Evolutionary conservation across 345 rosid genomes (phyloP).

Genomic region (Gossypium raimondii): DNA sequence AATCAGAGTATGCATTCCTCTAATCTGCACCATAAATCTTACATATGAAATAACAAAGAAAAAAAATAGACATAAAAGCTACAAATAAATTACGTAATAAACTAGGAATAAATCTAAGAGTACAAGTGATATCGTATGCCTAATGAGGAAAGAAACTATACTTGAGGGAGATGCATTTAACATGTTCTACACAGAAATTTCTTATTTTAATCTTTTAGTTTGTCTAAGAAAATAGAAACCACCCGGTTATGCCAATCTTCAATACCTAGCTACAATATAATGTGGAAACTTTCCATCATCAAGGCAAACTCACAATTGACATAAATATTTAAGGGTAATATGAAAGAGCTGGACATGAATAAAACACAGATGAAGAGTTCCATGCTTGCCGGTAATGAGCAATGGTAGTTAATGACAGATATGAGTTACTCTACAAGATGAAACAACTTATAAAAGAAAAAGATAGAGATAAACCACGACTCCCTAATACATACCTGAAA

Average conservation of each 20-base stretch:
- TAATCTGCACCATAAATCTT: conserved; percentile 51
- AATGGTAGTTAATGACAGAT: not conserved
- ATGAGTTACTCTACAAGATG: not conserved
- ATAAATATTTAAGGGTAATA: not conserved
- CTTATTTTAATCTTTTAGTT: too few species aligned
- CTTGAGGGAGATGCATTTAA: not conserved
- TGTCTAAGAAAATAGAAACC: not conserved
- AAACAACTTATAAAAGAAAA: conserved; percentile 6
- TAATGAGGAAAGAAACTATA: not conserved
- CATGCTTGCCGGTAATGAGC: not conserved
- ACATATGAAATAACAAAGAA: conserved; percentile 15
- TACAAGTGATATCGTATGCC: not conserved
- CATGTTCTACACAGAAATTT: not conserved
- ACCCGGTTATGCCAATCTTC: not conserved
- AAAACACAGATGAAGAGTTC: conserved; percentile 5
- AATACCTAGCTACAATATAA: not conserved
- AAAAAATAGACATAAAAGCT: not conserved
- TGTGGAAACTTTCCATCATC: not conserved
- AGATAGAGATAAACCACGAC: not conserved
- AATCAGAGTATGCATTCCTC: conserved; percentile 99
- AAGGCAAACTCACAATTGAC: not conserved
- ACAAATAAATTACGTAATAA: not conserved
- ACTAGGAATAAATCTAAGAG: not conserved
- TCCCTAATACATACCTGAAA: conserved; percentile 61
- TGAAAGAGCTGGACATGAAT: not conserved